These are phyloP conservation scores for Aurantiochytrium sp. DNA, from an alignment of 108 stramenopile species.

Conservation along the genomic window DNA sequence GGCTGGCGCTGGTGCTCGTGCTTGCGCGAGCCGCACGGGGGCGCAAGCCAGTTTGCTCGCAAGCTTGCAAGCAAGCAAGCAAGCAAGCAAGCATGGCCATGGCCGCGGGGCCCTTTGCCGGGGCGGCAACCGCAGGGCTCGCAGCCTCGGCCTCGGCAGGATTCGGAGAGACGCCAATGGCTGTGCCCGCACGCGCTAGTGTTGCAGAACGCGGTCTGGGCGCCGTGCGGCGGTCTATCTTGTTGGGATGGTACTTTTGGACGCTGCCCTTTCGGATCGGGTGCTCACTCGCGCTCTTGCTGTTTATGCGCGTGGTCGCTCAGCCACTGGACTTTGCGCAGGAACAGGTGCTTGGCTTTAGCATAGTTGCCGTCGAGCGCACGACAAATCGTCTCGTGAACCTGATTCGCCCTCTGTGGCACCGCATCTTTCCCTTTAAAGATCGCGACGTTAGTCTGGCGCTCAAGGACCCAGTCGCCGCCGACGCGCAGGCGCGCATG, in stretches of 20 bases:
- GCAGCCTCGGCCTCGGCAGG: no score
- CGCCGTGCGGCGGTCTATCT: neutral
- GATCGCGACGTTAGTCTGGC: neutral
- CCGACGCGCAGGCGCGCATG: neutral
- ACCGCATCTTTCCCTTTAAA: neutral
- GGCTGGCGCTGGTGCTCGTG: no score
- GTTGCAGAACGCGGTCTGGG: no score
- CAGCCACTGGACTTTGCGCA: neutral
- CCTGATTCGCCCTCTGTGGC: neutral
- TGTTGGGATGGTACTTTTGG: constrained; percentile 1
- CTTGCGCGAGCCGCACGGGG: no score
- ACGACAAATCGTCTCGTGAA: neutral
- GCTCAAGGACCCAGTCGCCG: neutral
- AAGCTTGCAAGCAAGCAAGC: no score
- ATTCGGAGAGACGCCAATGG: no score
- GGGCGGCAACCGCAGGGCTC: no score
- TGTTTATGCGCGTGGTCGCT: neutral
- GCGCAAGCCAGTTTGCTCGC: no score
- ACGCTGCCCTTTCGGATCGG: neutral
- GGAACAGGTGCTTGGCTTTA: neutral
- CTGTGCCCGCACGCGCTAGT: no score
- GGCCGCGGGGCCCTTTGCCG: no score
- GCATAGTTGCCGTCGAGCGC: neutral
- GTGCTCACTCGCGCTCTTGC: neutral
- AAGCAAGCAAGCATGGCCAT: no score